Evolutionary conservation across 305 asterid species (phyloP), one percentile per base, ranked within the genome.

Genomic region (Fraxinus nigra): DNA sequence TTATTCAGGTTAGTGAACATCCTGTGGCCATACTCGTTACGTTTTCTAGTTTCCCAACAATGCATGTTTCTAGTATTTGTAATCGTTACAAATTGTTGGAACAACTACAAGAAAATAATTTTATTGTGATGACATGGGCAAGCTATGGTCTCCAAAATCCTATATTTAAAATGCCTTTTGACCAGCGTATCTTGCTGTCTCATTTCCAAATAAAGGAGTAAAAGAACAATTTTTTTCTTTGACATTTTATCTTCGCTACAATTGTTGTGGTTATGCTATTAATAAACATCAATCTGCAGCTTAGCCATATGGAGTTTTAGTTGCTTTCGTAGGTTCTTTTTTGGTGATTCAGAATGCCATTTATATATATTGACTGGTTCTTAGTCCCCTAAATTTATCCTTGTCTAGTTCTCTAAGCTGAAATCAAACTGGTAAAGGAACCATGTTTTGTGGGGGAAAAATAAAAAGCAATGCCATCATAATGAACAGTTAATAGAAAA

Each of bases 1-100:
- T 96, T 79, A 93, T 96, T 86, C 99, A 95, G 98, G 99, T 95
- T 87, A 70, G 83, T 78, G 70, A 72, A 33, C 77, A 61, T 33
- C 84, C 77, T 77, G 82, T 40, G 51, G 30, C 9, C 11, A 28
- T 67, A 40, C 34, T 20, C 7, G 0, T 30, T 69, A 4, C 40
- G 16, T 69, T 69, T 28, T 69, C 75, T 69, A 69, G 75, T 69
- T 30, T 67, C 37, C 33, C 5, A 24, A 20, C 26, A 63, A 63
- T 63, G 24, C 33, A 9, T 9, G 72, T 63, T 63, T 65, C 34
- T 24, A 24, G 33, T 10, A 24, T 9, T 24, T 63, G 14, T 63
- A 9, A 35, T 26, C 35, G 5, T 65, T 1, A 4, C 13, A 63
- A 22, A 65, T 9, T 24, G 34, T 65, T 24, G 35, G 34, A 65